Conservation (phyloP, 148 eudicot species). For the Cornus controversa region DNA sequence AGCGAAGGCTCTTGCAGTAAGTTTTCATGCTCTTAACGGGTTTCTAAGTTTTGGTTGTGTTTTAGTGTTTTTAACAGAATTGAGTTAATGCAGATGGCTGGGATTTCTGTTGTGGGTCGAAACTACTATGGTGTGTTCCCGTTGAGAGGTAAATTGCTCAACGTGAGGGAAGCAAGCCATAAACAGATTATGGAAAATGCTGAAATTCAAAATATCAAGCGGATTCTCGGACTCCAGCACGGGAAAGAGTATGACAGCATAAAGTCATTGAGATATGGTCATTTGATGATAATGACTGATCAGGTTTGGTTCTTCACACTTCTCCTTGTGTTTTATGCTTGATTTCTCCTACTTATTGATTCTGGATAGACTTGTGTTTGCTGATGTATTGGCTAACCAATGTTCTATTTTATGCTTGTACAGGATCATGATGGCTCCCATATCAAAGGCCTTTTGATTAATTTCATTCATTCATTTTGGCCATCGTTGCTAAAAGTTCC, state of each 20-base stretch:
- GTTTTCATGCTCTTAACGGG: slow-evolving; percentile 13
- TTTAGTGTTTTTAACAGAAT: not conserved
- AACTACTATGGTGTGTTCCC: slow-evolving; percentile 84
- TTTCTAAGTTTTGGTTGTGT: no score
- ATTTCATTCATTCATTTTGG: slow-evolving; percentile 93
- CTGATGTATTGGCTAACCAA: not conserved
- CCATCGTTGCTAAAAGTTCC: slow-evolving; percentile 74
- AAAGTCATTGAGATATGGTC: slow-evolving; percentile 81
- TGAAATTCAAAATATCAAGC: slow-evolving; percentile 59
- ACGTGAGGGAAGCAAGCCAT: slow-evolving; percentile 89
- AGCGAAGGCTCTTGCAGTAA: slow-evolving; percentile 91
- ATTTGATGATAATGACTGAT: slow-evolving; percentile 98
- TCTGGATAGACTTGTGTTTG: not conserved
- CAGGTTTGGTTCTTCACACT: slow-evolving; percentile 50
- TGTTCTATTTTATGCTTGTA: not conserved
- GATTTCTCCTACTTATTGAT: no score
- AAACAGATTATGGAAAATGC: slow-evolving; percentile 61
- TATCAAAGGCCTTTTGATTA: slow-evolving; percentile 86
- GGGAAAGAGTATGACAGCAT: slow-evolving; percentile 62
- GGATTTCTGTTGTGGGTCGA: slow-evolving; percentile 59
- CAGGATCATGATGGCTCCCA: slow-evolving; percentile 99
- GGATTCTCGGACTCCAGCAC: slow-evolving; percentile 72
- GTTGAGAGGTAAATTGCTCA: slow-evolving; percentile 75
- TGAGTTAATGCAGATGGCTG: slow-evolving; percentile 37
- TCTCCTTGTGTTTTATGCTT: not conserved